Base-by-base conservation (phyloP, 2,329 filamentous ascomycete species). In the Hypoxylon sp. region DNA sequence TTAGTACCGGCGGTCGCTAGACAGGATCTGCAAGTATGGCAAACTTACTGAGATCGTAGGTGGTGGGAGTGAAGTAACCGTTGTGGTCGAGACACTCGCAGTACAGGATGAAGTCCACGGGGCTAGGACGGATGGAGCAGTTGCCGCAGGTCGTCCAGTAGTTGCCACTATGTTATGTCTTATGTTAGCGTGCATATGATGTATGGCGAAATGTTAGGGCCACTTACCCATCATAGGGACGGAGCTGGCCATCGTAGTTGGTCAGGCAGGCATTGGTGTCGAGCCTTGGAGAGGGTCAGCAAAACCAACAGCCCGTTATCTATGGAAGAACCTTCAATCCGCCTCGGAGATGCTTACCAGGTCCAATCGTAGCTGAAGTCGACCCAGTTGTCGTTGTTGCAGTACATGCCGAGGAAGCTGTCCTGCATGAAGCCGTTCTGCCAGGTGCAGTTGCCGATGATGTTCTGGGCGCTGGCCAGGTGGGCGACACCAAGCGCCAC, bases 341-440 rank as follows among this genome's bases (percentile, higher is more conserved):
- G 4, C 11, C n/a, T 11, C 6, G 34, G 22, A 10, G 26, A 8
- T 34, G 30, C 70, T 66, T 69, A 78, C 79, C 75, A 79, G 11
- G 78, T 75, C 76, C 79, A 81, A 54, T 79, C 77, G 68, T 79
- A 80, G 20, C 71, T 74, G 57, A 72, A 80, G 5, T 71, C 43
- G 1, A 62, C 70, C 62, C 70, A 73, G 64, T 79, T 65, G 44
- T 77, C 65, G 52, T 79, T 78, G 59, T 77, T 76, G 72, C 79
- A 81, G 67, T 79, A 80, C 68, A 78, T 72, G 30, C 78, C 78
- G 1, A 81, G 74, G 57, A 68, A 76, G 59, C 67, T 71, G 37
- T 71, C 72, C 6, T 70, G 68, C 32, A 80, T 64, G 43, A 74
- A 66, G 41, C 74, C 74, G 3, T 75, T 77, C 51, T 75, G 70